Base-by-base conservation (phyloP, 192 early-diverging fungal genomes). In the Coemansia sp. region DNA sequence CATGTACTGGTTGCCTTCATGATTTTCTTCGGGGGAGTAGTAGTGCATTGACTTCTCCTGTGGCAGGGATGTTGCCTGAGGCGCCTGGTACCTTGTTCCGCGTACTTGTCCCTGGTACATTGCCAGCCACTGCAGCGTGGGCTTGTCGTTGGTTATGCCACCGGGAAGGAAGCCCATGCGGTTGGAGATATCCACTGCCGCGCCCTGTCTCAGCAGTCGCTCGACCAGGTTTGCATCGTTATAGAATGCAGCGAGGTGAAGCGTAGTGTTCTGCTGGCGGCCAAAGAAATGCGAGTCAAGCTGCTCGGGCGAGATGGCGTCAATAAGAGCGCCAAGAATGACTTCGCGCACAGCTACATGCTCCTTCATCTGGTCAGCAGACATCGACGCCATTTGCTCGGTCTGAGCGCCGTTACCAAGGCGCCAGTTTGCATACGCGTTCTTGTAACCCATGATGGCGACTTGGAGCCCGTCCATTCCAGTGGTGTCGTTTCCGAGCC, bases 401-500 rank as follows among this genome's bases (percentile, higher is more conserved):
- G 61, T 64, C 48, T 81, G 78, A 8, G 70, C 59, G 49, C 71
- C 74, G 48, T 76, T 72, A 43, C 80, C 80, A 33, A 82, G 61
- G 26, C 80, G 67, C 80, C 80, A 82, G 68, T 77, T 70, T 9
- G 80, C 80, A 31, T 82, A 82, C 1, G 80, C 80, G 60, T 82
- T 82, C 48, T 82, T 82, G 66, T 77, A 81, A 3, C 73, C 78
- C 79, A 84, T 81, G 23, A 84, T 77, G 34, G 83, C 79, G 15
- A 84, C 72, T 59, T 84, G 83, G 39, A 84, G 67, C n/a, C 75
- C 83, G 29, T 84, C 83, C 83, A 84, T 84, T 25, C 75, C 75
- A 6, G 83, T 66, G 16, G 83, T 84, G 66, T 84, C 83, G 57
- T 78, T 81, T 2, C 83, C 83, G 3, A 84, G 72, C 68, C 67